Percentiles rank a stretch among this genome's conserved stretches.
These are phyloP conservation scores for Torulaspora delbrueckii DNA, from an alignment of 805 yeast species.

Conservation along the genomic window DNA sequence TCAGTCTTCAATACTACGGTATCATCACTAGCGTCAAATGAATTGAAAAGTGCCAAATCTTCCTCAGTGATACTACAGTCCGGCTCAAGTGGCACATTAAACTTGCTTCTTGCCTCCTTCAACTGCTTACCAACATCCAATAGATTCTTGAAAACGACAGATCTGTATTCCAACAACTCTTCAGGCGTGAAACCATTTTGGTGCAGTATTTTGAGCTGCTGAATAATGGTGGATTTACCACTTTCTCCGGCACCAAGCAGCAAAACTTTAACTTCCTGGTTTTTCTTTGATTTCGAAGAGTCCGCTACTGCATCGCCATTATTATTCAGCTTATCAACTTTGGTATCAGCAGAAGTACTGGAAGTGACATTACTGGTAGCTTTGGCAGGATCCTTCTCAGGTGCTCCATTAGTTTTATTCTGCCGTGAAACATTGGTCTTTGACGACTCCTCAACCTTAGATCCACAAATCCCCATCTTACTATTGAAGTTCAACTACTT, in stretches of 20 bases:
- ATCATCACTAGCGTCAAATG: conserved; percentile 6
- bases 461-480: conserved; percentile 15
- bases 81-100: conserved; percentile 34
- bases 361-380: background rate
- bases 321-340: background rate
- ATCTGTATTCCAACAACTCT: conserved; percentile 69
- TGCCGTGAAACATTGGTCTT: conserved; percentile 1
- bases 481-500: background rate
- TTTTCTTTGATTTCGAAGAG: conserved; percentile 1
- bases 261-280: conserved; percentile 50
- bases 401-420: background rate
- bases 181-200: conserved; percentile 39
- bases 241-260: conserved; percentile 74
- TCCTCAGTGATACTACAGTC: conserved; percentile 32
- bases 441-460: conserved; percentile 5
- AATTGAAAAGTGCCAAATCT: conserved; percentile 19
- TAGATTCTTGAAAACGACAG: conserved; percentile 73
- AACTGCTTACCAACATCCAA: conserved; percentile 71
- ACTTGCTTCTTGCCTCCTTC: conserved; percentile 58
- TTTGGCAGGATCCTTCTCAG: background rate
- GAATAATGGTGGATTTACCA: conserved; percentile 40
- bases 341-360: conserved; percentile 4
- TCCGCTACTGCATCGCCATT: background rate
- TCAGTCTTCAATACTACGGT: background rate
- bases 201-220: conserved; percentile 34